Percentiles rank a stretch among this genome's conserved stretches.
phyloP scores from a whole-genome alignment of 139 green algal species.

The Asterochloris sp. region DNA sequence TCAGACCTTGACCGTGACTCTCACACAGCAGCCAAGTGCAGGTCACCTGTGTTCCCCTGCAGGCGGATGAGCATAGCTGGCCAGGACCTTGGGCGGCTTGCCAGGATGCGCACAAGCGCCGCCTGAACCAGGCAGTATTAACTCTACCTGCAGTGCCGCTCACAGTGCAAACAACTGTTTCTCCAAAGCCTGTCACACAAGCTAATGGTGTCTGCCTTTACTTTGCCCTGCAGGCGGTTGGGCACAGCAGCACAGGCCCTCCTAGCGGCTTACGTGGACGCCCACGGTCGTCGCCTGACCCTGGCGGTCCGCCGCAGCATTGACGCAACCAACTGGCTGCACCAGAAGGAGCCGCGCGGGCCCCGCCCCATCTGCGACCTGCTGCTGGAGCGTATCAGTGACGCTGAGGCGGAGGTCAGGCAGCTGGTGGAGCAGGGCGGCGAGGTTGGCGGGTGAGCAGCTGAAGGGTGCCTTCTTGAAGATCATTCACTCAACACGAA shows the following conservation, averaged over 20 bases:
- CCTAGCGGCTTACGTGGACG: constrained; percentile 57
- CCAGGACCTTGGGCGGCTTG: no score
- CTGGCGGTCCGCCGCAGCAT: constrained; percentile 46
- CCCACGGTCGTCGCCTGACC: constrained; percentile 52
- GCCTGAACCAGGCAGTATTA: background rate
- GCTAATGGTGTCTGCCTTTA: background rate
- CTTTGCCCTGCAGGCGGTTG: constrained; percentile 31
- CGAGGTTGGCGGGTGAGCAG: background rate
- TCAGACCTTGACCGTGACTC: no score
- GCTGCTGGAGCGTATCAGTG: constrained; percentile 51
- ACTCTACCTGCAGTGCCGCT: no score
- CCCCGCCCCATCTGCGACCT: constrained; percentile 60
- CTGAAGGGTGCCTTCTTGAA: no score
- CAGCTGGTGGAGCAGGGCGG: constrained; percentile 40
- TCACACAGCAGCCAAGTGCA: no score
- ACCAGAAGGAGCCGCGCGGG: constrained; percentile 46
- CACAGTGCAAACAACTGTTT: background rate
- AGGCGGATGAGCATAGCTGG: no score
- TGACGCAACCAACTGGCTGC: constrained; percentile 53
- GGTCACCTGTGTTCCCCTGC: no score
- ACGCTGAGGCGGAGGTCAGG: constrained; percentile 27
- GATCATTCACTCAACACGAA: no score
- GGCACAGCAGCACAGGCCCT: constrained; percentile 39
- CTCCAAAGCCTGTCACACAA: background rate
- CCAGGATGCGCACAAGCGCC: no score